These are phyloP conservation scores for Colletotrichum tamarilloi DNA, from an alignment of 2,329 filamentous ascomycete species.

Conservation along the genomic window DNA sequence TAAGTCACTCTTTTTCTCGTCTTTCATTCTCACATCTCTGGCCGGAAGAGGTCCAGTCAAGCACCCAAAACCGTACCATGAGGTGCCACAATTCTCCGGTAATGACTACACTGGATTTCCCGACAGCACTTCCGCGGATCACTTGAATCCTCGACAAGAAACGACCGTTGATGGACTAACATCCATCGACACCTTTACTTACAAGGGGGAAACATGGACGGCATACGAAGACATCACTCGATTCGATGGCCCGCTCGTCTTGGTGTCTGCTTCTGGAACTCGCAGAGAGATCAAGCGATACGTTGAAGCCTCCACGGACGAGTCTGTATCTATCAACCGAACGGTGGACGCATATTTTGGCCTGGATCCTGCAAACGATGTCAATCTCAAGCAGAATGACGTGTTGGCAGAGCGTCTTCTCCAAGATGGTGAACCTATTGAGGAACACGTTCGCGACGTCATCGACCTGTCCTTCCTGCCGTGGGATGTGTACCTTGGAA, in stretches of 20 bases:
- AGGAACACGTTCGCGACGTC: conserved; percentile 13
- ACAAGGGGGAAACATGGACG: conserved; percentile 11
- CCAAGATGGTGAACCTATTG: conserved; percentile 7
- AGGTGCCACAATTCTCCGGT: neutral
- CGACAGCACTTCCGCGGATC: neutral
- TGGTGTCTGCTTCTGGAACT: neutral
- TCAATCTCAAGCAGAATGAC: conserved; percentile 16
- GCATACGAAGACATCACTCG: conserved; percentile 11
- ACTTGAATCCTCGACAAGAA: neutral
- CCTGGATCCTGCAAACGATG: neutral
- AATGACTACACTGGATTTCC: neutral
- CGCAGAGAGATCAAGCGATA: conserved; percentile 12
- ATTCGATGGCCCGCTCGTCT: neutral
- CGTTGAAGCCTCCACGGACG: conserved; percentile 2
- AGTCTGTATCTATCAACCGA: conserved; percentile 1
- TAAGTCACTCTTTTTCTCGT: neutral
- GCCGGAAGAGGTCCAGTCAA: neutral
- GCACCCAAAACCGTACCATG: neutral
- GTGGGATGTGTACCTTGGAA: conserved; percentile 12
- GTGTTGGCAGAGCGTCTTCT: conserved; percentile 9
- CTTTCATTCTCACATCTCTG: neutral
- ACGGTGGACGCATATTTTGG: neutral
- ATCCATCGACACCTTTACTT: conserved; percentile 5
- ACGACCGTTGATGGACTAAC: neutral
- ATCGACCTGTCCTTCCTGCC: neutral